Evolutionary conservation across 73 alveolate genomes (phyloP).

Genomic region (Stentor coeruleus): DNA sequence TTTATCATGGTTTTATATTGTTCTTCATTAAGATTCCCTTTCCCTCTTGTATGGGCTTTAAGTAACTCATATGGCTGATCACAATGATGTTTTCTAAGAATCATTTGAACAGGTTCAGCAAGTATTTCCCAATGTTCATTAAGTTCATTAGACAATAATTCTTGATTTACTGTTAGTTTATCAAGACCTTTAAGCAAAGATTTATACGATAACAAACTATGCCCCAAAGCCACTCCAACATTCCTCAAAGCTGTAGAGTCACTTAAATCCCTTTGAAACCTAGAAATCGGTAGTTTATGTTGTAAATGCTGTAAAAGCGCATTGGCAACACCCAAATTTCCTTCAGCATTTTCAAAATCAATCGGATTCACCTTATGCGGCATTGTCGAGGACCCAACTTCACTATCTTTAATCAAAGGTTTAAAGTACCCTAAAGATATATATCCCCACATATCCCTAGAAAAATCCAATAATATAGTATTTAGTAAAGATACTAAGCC

Average conservation of each 20-base stretch:
- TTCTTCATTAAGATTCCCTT: neutral
- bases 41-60: conserved; percentile 85
- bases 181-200: conserved; percentile 64
- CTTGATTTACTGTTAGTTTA: conserved; percentile 69
- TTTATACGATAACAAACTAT: conserved; percentile 58
- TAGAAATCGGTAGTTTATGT: conserved; percentile 71
- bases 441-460: conserved; percentile 87
- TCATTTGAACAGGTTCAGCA: conserved; percentile 85
- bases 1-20: neutral
- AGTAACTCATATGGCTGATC: conserved; percentile 78
- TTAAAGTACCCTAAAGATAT: conserved; percentile 65
- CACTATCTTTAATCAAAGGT: conserved; percentile 58
- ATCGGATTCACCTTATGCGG: conserved; percentile 94
- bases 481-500: conserved; percentile 46
- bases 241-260: conserved; percentile 92
- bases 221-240: conserved; percentile 76
- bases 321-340: conserved; percentile 83
- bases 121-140: conserved; percentile 78
- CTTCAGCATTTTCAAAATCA: conserved; percentile 91
- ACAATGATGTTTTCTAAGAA: conserved; percentile 74
- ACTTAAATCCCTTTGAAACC: conserved; percentile 84
- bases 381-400: conserved; percentile 92
- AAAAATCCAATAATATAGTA: conserved; percentile 72
- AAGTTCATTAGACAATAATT: conserved; percentile 53
- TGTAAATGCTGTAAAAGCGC: conserved; percentile 61